Evolutionary conservation across 1,139 yeast genomes (phyloP).

Genomic region (Scheffersomyces stambukii): DNA sequence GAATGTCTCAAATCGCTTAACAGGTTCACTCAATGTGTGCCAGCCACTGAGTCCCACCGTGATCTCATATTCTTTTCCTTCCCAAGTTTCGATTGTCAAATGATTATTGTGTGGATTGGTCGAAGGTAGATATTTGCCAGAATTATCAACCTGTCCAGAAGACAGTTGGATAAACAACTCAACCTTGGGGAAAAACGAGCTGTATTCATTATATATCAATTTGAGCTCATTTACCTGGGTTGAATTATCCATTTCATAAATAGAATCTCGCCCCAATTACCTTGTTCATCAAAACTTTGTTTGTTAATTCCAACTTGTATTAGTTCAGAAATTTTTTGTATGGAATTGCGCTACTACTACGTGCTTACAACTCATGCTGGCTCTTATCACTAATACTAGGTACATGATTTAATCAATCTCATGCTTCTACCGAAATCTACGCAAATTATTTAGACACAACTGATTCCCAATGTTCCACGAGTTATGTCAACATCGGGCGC

Average conservation of each 20-base stretch:
- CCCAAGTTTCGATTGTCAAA: slow-evolving; percentile 18
- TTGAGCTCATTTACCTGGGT: slow-evolving; percentile 21
- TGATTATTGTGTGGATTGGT: slow-evolving; percentile 9
- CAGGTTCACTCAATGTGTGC: slow-evolving; percentile 16
- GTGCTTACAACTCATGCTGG: too few relatives aligned
- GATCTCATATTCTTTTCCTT: slow-evolving; percentile 18
- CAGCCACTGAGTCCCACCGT: slow-evolving; percentile 34
- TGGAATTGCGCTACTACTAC: too few relatives aligned
- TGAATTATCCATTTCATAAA: slow-evolving; percentile 1
- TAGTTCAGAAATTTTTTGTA: too few relatives aligned
- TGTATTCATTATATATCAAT: slow-evolving; percentile 24
- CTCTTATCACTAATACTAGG: too few relatives aligned
- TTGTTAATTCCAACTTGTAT: too few relatives aligned
- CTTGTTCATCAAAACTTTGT: too few relatives aligned
- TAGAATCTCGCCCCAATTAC: slow-evolving; percentile 1
- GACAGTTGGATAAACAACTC: slow-evolving; percentile 14
- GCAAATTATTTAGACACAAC: slow-evolving; percentile 49
- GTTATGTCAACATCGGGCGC: slow-evolving; percentile 51
- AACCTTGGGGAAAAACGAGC: slow-evolving; percentile 21
- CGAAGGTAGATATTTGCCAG: slow-evolving; percentile 1
- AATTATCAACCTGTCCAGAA: too few relatives aligned
- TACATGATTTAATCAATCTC: too few relatives aligned
- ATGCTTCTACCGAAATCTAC: too few relatives aligned
- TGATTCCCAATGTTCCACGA: slow-evolving; percentile 52
- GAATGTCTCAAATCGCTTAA: slow-evolving; percentile 31